These are phyloP conservation scores for Penicillium verrucosum DNA, from an alignment of 2,329 filamentous ascomycete genomes.

Conservation along the genomic window DNA sequence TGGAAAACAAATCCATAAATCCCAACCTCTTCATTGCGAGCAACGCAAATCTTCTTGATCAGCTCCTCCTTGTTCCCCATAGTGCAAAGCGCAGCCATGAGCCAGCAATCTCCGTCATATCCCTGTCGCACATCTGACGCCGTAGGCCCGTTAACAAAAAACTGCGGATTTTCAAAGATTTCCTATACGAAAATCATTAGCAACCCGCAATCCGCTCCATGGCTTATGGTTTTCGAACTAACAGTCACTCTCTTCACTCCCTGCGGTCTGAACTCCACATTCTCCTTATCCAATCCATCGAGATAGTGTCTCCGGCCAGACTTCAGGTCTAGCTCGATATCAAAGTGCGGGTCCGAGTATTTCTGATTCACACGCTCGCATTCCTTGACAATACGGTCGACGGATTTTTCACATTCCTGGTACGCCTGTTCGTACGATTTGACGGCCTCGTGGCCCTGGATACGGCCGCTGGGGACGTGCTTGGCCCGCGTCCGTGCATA, in stretches of 20 bases:
- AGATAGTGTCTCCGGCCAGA: slow-evolving; percentile 52
- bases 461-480: slow-evolving; percentile 53
- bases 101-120: slow-evolving; percentile 78
- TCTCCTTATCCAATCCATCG: slow-evolving; percentile 43
- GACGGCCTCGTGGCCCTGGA: slow-evolving; percentile 56
- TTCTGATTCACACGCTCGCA: slow-evolving; percentile 78
- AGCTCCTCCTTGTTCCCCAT: slow-evolving; percentile 69
- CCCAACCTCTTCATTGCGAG: slow-evolving; percentile 67
- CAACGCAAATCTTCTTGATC: slow-evolving; percentile 72
- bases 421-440: slow-evolving; percentile 71
- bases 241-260: slow-evolving; percentile 69
- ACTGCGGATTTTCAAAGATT: slow-evolving; percentile 72
- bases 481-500: slow-evolving; percentile 61
- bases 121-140: slow-evolving; percentile 78
- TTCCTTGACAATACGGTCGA: slow-evolving; percentile 57
- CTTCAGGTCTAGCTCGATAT: slow-evolving; percentile 75
- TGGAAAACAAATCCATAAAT: slow-evolving; percentile 86
- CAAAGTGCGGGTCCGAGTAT: slow-evolving; percentile 82
- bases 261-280: slow-evolving; percentile 56
- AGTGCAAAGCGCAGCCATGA: slow-evolving; percentile 75
- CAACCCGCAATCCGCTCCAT: not conserved
- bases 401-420: slow-evolving; percentile 62
- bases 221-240: not conserved
- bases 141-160: slow-evolving; percentile 73
- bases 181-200: slow-evolving; percentile 51